Conservation (phyloP, 495 filamentous ascomycete species). For the Penicillium dipodomyicola region DNA sequence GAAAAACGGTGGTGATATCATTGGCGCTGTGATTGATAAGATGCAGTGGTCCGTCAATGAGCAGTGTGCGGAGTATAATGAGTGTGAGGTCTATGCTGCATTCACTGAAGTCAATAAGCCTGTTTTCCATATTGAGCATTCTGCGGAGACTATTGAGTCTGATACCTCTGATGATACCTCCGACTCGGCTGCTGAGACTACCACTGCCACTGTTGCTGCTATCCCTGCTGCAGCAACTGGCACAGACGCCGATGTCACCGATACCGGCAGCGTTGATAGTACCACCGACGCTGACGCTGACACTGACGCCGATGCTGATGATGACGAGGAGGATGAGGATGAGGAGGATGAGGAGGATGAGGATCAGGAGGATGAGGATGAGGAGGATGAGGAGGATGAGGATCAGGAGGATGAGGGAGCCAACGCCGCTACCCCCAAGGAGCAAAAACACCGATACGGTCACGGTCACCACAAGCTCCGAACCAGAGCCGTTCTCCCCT, state of each 20-base stretch:
- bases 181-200: background rate
- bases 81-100: slow-evolving; percentile 55
- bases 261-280: background rate
- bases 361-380: background rate
- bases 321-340: background rate
- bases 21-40: slow-evolving; percentile 51
- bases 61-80: slow-evolving; percentile 61
- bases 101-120: slow-evolving; percentile 62
- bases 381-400: background rate
- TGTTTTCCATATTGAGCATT: slow-evolving; percentile 74
- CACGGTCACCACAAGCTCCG: slow-evolving; percentile 5
- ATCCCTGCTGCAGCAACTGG: background rate
- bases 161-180: background rate
- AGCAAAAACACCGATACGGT: background rate
- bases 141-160: slow-evolving; percentile 28
- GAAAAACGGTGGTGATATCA: slow-evolving; percentile 66
- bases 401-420: background rate
- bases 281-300: background rate
- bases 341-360: background rate
- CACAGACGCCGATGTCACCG: background rate
- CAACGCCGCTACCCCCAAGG: background rate
- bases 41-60: slow-evolving; percentile 72
- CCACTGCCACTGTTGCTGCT: background rate
- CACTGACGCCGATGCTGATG: background rate
- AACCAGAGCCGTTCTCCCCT: background rate